Percentiles rank a stretch among this genome's conserved stretches.
Conservation (phyloP, 352 stramenopile genomes). For the Halophytophthora polymorphica region DNA sequence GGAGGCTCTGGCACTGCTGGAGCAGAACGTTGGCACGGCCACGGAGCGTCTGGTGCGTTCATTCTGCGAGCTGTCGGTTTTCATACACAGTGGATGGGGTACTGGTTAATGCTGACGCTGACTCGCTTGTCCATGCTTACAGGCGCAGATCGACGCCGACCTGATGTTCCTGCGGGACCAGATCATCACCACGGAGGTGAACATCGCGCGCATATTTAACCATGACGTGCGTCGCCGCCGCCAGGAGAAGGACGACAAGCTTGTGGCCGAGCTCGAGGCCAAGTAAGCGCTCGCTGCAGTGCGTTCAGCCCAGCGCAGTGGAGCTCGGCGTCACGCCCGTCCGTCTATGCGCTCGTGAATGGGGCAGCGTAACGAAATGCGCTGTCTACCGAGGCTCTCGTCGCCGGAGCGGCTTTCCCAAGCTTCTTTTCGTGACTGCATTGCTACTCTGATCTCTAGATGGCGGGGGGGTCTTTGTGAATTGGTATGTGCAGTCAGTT, state of each 20-base stretch:
- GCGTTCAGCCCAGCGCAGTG: neutral
- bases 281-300: conserved; percentile 32
- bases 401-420: too few species aligned
- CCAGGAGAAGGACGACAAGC: conserved; percentile 67
- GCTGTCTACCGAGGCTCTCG: too few species aligned
- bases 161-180: conserved; percentile 94
- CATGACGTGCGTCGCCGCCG: conserved; percentile 91
- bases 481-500: too few species aligned
- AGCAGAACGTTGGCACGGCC: conserved; percentile 67
- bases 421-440: too few species aligned
- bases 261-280: conserved; percentile 59
- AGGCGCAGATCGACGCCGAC: conserved; percentile 87
- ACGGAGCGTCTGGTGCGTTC: conserved; percentile 61
- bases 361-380: too few species aligned
- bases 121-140: conserved; percentile 1
- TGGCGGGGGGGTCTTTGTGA: too few species aligned
- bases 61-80: neutral
- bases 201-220: conserved; percentile 97
- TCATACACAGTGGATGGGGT: neutral
- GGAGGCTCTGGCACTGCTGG: conserved; percentile 91
- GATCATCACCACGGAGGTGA: conserved; percentile 97
- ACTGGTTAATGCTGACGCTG: conserved; percentile 2
- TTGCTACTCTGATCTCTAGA: too few species aligned
- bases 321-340: neutral
- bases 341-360: neutral